These are phyloP conservation scores for Phytophthora boehmeriae DNA, from an alignment of 352 stramenopile genomes.

Conservation along the genomic window DNA sequence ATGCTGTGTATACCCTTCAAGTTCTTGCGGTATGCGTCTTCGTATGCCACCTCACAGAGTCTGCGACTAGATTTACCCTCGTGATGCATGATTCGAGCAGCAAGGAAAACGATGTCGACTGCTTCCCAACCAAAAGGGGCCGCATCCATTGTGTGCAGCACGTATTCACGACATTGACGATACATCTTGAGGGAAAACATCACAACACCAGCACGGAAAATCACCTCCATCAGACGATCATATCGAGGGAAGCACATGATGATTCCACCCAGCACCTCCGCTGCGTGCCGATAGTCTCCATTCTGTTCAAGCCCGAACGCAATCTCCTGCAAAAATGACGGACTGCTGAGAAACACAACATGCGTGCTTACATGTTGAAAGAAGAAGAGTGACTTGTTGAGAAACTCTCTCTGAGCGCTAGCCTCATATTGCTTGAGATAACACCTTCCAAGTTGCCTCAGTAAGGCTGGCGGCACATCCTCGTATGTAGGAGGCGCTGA, in stretches of 20 bases:
- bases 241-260: conserved; percentile 71
- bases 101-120: conserved; percentile 64
- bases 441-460: conserved; percentile 53
- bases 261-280: conserved; percentile 58
- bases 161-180: conserved; percentile 69
- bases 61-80: conserved; percentile 48
- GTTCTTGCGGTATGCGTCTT: conserved; percentile 65
- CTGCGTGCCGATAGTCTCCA: conserved; percentile 47
- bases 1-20: conserved; percentile 19
- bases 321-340: conserved; percentile 67
- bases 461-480: conserved; percentile 27
- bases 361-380: conserved; percentile 54
- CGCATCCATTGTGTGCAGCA: conserved; percentile 65
- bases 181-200: conserved; percentile 66
- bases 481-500: conserved; percentile 13
- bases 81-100: conserved; percentile 60
- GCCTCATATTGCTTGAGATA: conserved; percentile 46
- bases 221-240: conserved; percentile 47
- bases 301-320: conserved; percentile 51
- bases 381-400: conserved; percentile 54
- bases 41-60: conserved; percentile 66
- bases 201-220: conserved; percentile 71
- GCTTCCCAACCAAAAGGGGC: conserved; percentile 53
- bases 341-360: conserved; percentile 51
- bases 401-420: conserved; percentile 31